These are phyloP conservation scores for Dactylellina parvicollis DNA, from an alignment of 2,329 filamentous ascomycete genomes.

Conservation along the genomic window DNA sequence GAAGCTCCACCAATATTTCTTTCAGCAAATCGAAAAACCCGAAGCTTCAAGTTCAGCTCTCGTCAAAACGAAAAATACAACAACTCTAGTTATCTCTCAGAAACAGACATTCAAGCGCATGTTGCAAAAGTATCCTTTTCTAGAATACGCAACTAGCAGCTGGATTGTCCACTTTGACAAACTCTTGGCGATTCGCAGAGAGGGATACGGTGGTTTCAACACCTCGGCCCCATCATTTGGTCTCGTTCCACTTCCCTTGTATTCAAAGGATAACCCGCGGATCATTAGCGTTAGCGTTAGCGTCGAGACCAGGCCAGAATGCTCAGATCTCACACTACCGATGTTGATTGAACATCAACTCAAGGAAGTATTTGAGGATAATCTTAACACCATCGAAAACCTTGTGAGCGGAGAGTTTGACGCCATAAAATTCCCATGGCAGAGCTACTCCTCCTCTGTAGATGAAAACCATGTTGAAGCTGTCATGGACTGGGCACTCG, in stretches of 20 bases:
- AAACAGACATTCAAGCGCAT: conserved; percentile 10
- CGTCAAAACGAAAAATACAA: neutral
- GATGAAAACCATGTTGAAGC: neutral
- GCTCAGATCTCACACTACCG: neutral
- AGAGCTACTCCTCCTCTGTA: conserved; percentile 1
- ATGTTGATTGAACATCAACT: too few species aligned
- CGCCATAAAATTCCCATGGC: conserved; percentile 34
- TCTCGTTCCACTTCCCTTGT: neutral
- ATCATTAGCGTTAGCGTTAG: too few species aligned
- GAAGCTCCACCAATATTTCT: too few species aligned
- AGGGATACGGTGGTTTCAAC: neutral
- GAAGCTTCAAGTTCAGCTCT: neutral
- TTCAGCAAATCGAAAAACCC: neutral
- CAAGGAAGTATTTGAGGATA: too few species aligned
- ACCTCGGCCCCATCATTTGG: neutral
- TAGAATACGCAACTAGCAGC: conserved; percentile 23
- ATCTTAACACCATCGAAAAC: too few species aligned
- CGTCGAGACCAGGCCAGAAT: too few species aligned
- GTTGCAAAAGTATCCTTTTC: neutral
- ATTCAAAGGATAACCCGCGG: too few species aligned
- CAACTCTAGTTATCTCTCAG: neutral
- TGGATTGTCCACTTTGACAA: conserved; percentile 23
- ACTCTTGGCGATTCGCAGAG: neutral
- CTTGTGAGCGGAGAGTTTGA: too few species aligned
- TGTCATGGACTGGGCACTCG: conserved; percentile 19